phyloP scores from a whole-genome alignment of 768 basidiomycete species.

The Rhizopogon vinicolor region DNA sequence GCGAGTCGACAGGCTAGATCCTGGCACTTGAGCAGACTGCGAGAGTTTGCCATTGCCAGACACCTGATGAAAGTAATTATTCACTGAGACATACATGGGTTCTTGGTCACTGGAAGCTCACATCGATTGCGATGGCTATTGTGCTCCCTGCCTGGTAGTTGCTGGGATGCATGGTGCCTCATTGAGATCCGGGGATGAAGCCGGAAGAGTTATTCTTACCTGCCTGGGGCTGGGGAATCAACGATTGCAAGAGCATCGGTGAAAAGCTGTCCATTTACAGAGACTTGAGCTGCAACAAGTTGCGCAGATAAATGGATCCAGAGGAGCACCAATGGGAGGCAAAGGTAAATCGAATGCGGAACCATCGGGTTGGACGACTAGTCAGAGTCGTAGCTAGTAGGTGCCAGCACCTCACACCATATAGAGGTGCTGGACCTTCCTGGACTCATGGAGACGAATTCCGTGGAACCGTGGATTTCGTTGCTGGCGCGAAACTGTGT shows the following conservation, averaged over 20 bases:
- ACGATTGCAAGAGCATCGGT: slow-evolving; percentile 34
- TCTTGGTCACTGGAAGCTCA: too few species aligned
- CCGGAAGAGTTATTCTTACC: slow-evolving; percentile 14
- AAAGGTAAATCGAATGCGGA: background rate
- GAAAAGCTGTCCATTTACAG: slow-evolving; percentile 27
- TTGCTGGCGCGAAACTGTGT: too few species aligned
- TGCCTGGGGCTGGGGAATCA: slow-evolving; percentile 27
- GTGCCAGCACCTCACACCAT: too few species aligned
- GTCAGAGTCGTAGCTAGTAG: too few species aligned
- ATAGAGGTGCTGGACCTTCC: too few species aligned
- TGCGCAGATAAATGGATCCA: background rate
- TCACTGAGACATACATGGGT: too few species aligned
- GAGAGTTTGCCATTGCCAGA: slow-evolving; percentile 43
- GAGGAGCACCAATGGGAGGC: background rate
- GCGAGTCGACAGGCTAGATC: slow-evolving; percentile 19
- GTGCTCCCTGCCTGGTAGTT: background rate
- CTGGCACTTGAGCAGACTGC: slow-evolving; percentile 17
- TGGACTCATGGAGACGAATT: too few species aligned
- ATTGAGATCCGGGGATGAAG: background rate
- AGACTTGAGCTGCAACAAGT: slow-evolving; percentile 15
- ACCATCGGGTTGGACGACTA: too few species aligned
- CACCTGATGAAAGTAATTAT: slow-evolving; percentile 16
- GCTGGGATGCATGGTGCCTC: background rate
- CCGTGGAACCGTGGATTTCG: too few species aligned
- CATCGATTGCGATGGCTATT: too few species aligned